A percentile compares a stretch with the other conserved stretches of the same genome.
These are phyloP conservation scores for Penicillium samsonianum DNA, from an alignment of 495 filamentous ascomycete species.

Conservation along the genomic window DNA sequence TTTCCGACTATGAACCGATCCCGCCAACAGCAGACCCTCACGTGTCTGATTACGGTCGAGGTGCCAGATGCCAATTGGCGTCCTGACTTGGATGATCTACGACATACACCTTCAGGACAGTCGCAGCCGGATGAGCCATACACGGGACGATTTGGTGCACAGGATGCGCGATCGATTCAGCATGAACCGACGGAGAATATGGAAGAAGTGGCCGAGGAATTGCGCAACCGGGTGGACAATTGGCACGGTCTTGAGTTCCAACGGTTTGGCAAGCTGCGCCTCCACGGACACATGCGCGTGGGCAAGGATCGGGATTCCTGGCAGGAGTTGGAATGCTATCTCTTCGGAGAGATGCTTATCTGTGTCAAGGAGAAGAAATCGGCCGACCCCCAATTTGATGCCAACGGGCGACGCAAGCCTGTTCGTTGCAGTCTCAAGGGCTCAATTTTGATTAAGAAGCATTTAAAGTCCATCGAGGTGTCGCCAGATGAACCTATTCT, in stretches of 20 bases:
- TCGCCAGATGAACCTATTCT: constrained; percentile 76
- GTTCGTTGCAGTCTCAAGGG: constrained; percentile 90
- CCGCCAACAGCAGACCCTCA: constrained; percentile 91
- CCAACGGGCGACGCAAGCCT: constrained; percentile 59
- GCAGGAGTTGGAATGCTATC: constrained; percentile 97
- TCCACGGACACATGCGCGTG: constrained; percentile 89
- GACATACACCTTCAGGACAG: constrained; percentile 56
- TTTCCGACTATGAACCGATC: constrained; percentile 92
- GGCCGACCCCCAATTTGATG: constrained; percentile 55
- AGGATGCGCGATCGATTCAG: constrained; percentile 34
- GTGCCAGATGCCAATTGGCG: constrained; percentile 92
- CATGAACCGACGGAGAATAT: constrained; percentile 64
- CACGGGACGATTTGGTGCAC: constrained; percentile 34
- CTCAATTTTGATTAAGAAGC: constrained; percentile 98
- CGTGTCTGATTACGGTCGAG: constrained; percentile 92
- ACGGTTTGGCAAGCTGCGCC: constrained; percentile 88
- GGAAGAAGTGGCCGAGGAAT: constrained; percentile 81
- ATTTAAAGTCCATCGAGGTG: constrained; percentile 87
- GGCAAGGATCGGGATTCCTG: constrained; percentile 96
- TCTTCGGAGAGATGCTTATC: constrained; percentile 99
- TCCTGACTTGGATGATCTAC: constrained; percentile 80
- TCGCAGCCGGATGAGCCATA: constrained; percentile 54
- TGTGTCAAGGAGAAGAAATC: constrained; percentile 97
- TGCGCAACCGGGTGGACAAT: constrained; percentile 87
- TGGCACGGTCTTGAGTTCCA: constrained; percentile 98